These are phyloP conservation scores for Fusarium staphyleae DNA, from an alignment of 2,329 filamentous ascomycete genomes.

Conservation along the genomic window DNA sequence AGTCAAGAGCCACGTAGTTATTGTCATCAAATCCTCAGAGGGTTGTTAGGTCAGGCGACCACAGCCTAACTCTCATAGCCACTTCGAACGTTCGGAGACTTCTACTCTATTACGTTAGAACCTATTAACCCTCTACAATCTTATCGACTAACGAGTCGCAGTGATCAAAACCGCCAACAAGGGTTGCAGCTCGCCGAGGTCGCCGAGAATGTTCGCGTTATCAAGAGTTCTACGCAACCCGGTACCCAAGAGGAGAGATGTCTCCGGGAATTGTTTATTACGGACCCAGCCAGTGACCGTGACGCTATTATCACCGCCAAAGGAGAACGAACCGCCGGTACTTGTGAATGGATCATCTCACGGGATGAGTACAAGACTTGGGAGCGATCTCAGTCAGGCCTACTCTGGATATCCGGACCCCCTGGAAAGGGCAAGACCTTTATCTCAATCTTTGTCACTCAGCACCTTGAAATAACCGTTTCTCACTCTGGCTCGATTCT, in stretches of 20 bases:
- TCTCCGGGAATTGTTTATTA: slow-evolving; percentile 11
- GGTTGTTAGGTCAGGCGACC: too few relatives aligned
- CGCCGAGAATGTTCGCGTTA: neutral
- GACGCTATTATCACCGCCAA: slow-evolving; percentile 12
- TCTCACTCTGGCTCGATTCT: neutral
- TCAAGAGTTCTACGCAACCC: neutral
- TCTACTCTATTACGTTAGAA: too few relatives aligned
- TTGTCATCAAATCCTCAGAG: too few relatives aligned
- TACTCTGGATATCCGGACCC: slow-evolving; percentile 4
- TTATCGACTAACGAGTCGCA: neutral
- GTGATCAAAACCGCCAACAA: neutral
- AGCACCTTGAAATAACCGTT: neutral
- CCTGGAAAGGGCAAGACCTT: slow-evolving; percentile 14
- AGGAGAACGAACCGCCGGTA: slow-evolving; percentile 12
- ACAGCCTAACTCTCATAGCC: too few relatives aligned
- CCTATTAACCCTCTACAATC: too few relatives aligned
- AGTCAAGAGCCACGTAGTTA: too few relatives aligned
- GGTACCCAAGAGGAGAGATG: slow-evolving; percentile 1
- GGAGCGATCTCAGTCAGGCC: neutral
- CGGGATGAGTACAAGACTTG: slow-evolving; percentile 7
- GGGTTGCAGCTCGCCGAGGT: neutral
- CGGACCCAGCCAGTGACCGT: slow-evolving; percentile 12
- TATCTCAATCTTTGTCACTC: slow-evolving; percentile 3
- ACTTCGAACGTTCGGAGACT: too few relatives aligned
- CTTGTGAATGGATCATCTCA: slow-evolving; percentile 22